A percentile compares a stretch with the other conserved stretches of the same genome.
Conservation (phyloP, 176 grass and related monocot species). For the Oryza glumipatula region DNA sequence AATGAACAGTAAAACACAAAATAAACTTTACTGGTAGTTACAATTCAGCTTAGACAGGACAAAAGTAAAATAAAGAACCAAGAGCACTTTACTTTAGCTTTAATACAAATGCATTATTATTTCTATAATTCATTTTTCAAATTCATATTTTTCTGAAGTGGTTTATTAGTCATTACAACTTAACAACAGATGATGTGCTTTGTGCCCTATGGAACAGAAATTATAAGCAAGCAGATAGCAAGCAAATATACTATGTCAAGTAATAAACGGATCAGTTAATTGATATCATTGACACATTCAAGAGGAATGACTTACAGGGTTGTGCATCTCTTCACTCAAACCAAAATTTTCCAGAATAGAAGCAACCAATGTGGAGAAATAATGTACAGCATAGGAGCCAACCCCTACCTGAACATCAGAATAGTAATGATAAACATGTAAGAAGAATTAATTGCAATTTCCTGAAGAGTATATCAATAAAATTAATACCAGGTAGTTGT, state of each 20-base stretch:
- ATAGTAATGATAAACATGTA: slow-evolving; percentile 24
- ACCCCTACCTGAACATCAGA: slow-evolving; percentile 65
- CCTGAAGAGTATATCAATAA: slow-evolving; percentile 14
- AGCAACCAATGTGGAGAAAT: slow-evolving; percentile 78
- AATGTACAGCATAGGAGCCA: slow-evolving; percentile 82
- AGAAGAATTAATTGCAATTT: slow-evolving; percentile 17
- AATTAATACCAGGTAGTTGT: slow-evolving; percentile 26
- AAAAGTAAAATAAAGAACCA: background rate
- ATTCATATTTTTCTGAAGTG: slow-evolving; percentile 9
- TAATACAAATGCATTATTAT: background rate
- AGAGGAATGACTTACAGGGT: slow-evolving; percentile 74
- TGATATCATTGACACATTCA: slow-evolving; percentile 6
- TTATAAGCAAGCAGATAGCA: background rate
- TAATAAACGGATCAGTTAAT: background rate
- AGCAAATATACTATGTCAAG: background rate
- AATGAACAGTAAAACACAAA: background rate
- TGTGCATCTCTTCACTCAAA: slow-evolving; percentile 90
- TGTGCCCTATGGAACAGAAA: background rate
- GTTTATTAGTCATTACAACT: background rate
- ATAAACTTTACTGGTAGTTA: background rate
- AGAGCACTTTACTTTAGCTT: background rate
- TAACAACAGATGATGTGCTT: background rate
- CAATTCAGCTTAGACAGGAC: background rate
- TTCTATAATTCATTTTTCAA: background rate
- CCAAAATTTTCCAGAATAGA: slow-evolving; percentile 84